Evolutionary conservation across 345 rosid genomes (phyloP), one percentile per base, ranked within the genome.

Genomic region (Aquilaria malaccensis): DNA sequence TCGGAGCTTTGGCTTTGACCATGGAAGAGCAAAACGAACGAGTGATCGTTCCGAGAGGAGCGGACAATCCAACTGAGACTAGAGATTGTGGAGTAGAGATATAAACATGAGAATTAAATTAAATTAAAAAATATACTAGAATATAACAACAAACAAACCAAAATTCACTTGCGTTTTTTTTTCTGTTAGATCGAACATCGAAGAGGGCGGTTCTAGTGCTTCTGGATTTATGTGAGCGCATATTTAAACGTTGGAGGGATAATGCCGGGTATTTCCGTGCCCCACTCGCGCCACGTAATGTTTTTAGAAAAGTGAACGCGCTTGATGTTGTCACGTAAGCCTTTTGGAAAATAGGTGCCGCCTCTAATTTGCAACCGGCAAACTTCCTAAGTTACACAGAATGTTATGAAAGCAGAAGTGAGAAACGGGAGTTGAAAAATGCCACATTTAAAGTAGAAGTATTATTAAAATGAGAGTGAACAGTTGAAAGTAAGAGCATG

Each of bases 1-100:
- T 81, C 6, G 85, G 81, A 70, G 84, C 96, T 66, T 79, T 94
- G 58, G 85, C 76, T 69, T 85, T 94, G 77, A 89, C 90, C 99
- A 94, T 94, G 77, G 85, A 52, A 48, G 75, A 56, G 30, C 41
- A 30, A 32, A 10, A 41, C 46, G 11, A 11, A 7, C 9, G 2
- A 63, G 41, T n/a, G 11, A 48, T 7, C 6, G 62, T 50, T 37
- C 37, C 1, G 43, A 70, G 46, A 29, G 59, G 43, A 70, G 46
- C 13, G 59, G 61, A 7, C 49, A 50, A 58, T 56, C 49, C 43
- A 45, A 58, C 66, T 47, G 32, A 55, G 62, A 55, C 73, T 64
- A 67, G 53, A 48, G 75, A 73, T 41, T 49, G 75, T 55, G 13
- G 33, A n/a, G 30, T 9, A 49, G 64, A 64, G 56, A 52, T 22